These are phyloP conservation scores for Castanospermum australe DNA, from an alignment of 306 rosid genomes.

Conservation along the genomic window DNA sequence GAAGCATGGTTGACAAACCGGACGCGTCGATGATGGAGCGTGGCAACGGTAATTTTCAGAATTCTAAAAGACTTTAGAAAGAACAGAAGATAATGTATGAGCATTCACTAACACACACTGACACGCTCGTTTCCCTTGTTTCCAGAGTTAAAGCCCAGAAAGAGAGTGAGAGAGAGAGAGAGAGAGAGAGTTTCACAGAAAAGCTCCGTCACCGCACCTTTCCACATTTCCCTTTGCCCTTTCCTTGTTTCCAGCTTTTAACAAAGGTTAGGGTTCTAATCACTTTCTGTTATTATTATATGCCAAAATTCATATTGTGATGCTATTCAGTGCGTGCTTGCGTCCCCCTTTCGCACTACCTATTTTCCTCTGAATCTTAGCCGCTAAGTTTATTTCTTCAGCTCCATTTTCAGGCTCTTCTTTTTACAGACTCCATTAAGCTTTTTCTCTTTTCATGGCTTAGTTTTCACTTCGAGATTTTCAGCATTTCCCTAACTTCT, in stretches of 20 bases:
- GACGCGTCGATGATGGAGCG: slow-evolving; percentile 34
- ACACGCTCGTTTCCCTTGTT: neutral
- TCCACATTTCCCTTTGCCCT: slow-evolving; percentile 15
- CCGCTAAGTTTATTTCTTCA: slow-evolving; percentile 35
- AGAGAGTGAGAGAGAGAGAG: neutral
- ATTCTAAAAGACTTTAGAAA: neutral
- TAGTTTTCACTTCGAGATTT: slow-evolving; percentile 18
- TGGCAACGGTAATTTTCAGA: slow-evolving; percentile 16
- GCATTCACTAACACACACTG: too few relatives aligned
- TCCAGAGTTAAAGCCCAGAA: neutral
- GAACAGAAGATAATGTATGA: slow-evolving; percentile 30
- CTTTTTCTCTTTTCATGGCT: slow-evolving; percentile 17
- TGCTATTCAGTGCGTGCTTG: slow-evolving; percentile 28
- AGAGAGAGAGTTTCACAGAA: slow-evolving; percentile 6
- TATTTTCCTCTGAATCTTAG: slow-evolving; percentile 49
- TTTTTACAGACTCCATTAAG: slow-evolving; percentile 20
- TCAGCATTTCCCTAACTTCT: slow-evolving; percentile 50
- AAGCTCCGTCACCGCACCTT: slow-evolving; percentile 27
- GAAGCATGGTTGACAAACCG: slow-evolving; percentile 4
- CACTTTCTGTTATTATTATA: neutral
- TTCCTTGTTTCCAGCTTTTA: slow-evolving; percentile 30
- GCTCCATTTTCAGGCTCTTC: neutral
- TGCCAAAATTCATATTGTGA: slow-evolving; percentile 10
- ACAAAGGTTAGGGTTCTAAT: slow-evolving; percentile 38
- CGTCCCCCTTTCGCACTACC: slow-evolving; percentile 34